Percentiles rank a stretch among this genome's conserved stretches.
These are phyloP conservation scores for Tetradesmus obliquus DNA, from an alignment of 139 green algal species.

Conservation along the genomic window DNA sequence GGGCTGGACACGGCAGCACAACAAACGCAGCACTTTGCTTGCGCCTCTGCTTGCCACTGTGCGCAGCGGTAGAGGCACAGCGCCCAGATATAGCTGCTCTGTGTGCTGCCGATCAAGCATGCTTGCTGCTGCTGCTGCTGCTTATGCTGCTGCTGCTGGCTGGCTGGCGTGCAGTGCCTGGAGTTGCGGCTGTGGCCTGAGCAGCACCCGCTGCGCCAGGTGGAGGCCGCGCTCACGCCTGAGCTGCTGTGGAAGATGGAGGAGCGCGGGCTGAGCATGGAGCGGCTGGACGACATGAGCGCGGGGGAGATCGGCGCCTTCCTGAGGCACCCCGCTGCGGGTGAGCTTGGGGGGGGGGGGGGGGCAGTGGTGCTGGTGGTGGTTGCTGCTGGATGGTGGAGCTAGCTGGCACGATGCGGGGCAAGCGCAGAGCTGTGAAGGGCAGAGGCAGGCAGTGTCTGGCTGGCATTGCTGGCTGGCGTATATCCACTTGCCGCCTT, in stretches of 20 bases:
- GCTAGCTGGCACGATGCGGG: neutral
- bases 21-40: neutral
- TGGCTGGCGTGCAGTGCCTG: constrained; percentile 58
- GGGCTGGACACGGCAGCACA: neutral
- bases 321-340: constrained; percentile 85
- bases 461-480: no score
- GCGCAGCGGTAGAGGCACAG: neutral
- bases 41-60: neutral
- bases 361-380: neutral
- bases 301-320: constrained; percentile 85
- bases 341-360: constrained; percentile 23
- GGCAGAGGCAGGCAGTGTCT: neutral
- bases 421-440: neutral
- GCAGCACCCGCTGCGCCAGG: constrained; percentile 93
- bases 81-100: neutral
- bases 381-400: neutral
- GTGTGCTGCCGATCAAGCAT: neutral
- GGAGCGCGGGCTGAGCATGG: constrained; percentile 75
- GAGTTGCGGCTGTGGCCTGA: constrained; percentile 93
- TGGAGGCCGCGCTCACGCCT: constrained; percentile 72
- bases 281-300: constrained; percentile 89
- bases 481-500: no score
- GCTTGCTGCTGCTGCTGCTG: neutral
- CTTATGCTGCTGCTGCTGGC: neutral
- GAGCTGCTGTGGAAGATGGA: constrained; percentile 94